Evolutionary conservation across 192 early-diverging fungal genomes (phyloP).

Genomic region (Linnemannia schmuckeri): DNA sequence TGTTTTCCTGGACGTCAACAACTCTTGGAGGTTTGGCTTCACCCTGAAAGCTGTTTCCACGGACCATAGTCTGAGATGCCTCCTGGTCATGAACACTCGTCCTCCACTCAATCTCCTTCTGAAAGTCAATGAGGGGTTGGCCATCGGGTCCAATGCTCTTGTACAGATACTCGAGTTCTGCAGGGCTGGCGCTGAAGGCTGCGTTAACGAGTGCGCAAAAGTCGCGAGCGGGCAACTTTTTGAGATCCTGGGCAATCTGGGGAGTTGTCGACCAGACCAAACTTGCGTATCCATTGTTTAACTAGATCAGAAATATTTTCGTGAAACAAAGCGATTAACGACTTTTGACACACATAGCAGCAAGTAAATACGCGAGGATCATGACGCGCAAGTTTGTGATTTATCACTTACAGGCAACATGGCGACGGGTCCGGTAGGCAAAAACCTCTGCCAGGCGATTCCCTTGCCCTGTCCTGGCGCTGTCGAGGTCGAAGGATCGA

Average conservation of each 20-base stretch:
- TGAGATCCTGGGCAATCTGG: conserved; percentile 72
- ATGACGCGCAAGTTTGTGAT: neutral
- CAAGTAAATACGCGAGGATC: neutral
- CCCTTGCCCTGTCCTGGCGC: conserved; percentile 40
- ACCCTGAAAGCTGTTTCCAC: neutral
- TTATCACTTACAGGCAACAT: conserved; percentile 82
- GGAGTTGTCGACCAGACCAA: conserved; percentile 92
- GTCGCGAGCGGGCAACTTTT: conserved; percentile 67
- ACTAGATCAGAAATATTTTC: conserved; percentile 48
- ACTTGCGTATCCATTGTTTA: conserved; percentile 73
- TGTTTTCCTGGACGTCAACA: conserved; percentile 71
- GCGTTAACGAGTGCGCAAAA: conserved; percentile 86
- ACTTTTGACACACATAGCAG: neutral
- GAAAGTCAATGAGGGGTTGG: conserved; percentile 62
- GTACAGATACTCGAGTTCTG: conserved; percentile 82
- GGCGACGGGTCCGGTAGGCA: conserved; percentile 94
- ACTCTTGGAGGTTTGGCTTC: conserved; percentile 73
- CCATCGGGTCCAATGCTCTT: conserved; percentile 63
- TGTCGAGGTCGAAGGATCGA: conserved; percentile 74
- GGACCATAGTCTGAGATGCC: conserved; percentile 4
- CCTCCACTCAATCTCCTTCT: conserved; percentile 79
- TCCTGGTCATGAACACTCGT: conserved; percentile 55
- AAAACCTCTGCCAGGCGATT: conserved; percentile 92
- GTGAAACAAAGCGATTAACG: neutral
- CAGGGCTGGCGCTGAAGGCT: conserved; percentile 77